Conservation (phyloP, 805 yeast species). For the Blastobotrys peoriensis region DNA sequence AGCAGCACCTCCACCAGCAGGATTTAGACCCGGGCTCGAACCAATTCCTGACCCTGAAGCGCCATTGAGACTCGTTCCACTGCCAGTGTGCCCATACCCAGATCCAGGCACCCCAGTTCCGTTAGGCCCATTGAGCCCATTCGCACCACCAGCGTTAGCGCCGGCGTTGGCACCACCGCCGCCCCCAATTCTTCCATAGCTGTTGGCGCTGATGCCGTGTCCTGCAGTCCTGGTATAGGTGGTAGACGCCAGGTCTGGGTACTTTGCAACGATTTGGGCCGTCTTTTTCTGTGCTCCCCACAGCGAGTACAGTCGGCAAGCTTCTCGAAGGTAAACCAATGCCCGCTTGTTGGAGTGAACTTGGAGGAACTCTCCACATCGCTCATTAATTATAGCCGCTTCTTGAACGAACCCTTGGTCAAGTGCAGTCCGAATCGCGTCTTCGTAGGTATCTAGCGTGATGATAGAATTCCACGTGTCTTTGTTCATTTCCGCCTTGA, state of each 20-base stretch:
- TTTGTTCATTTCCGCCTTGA: slow-evolving; percentile 32
- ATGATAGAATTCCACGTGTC: slow-evolving; percentile 31
- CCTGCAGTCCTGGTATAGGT: slow-evolving; percentile 23
- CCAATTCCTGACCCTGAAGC: neutral
- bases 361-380: slow-evolving; percentile 32
- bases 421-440: slow-evolving; percentile 38
- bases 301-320: slow-evolving; percentile 23
- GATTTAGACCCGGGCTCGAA: neutral
- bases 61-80: neutral
- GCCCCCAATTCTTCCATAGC: too few species aligned
- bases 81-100: neutral
- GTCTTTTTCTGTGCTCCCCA: slow-evolving; percentile 24
- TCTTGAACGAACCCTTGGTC: slow-evolving; percentile 32
- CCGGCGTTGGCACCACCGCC: too few species aligned
- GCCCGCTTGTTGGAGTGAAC: slow-evolving; percentile 36
- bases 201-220: too few species aligned
- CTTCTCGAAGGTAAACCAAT: slow-evolving; percentile 32
- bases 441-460: slow-evolving; percentile 40
- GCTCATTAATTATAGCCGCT: slow-evolving; percentile 36
- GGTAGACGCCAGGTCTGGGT: slow-evolving; percentile 30
- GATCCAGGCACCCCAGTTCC: too few species aligned
- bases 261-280: slow-evolving; percentile 20
- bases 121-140: too few species aligned
- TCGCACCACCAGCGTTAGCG: too few species aligned
- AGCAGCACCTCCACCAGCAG: slow-evolving; percentile 22